Evolutionary conservation across 2,329 filamentous ascomycete genomes (phyloP).

Genomic region (Pyrenophora teres): DNA sequence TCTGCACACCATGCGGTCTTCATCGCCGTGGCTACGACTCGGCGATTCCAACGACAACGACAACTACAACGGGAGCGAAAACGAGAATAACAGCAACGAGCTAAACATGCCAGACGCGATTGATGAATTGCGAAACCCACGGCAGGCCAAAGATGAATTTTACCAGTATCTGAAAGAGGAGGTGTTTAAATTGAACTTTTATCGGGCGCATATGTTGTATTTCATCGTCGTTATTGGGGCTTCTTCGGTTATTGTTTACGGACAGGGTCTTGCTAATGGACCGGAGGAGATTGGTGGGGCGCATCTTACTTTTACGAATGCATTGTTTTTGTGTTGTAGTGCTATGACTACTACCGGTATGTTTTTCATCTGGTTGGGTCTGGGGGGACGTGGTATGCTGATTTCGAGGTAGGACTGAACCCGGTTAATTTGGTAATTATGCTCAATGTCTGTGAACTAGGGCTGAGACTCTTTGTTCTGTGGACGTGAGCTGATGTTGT

Average conservation of each 20-base stretch:
- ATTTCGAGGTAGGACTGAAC: slow-evolving; percentile 28
- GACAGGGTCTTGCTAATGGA: slow-evolving; percentile 32
- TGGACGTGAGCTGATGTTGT: no score
- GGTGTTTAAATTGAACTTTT: slow-evolving; percentile 26
- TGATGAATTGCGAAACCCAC: slow-evolving; percentile 23
- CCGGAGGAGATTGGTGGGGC: slow-evolving; percentile 20
- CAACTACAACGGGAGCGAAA: background rate
- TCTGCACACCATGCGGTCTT: no score
- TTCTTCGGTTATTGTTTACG: slow-evolving; percentile 36
- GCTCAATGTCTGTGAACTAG: no score
- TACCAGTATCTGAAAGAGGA: slow-evolving; percentile 24
- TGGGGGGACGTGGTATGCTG: background rate
- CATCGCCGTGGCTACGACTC: slow-evolving; percentile 9
- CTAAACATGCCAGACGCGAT: slow-evolving; percentile 22
- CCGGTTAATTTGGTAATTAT: slow-evolving; percentile 17
- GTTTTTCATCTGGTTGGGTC: background rate
- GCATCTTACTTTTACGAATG: slow-evolving; percentile 33
- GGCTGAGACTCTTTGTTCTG: no score
- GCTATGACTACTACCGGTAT: slow-evolving; percentile 41
- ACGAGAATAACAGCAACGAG: background rate
- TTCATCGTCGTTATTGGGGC: slow-evolving; percentile 35
- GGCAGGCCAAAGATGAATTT: slow-evolving; percentile 24
- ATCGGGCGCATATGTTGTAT: slow-evolving; percentile 39
- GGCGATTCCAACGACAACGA: slow-evolving; percentile 5
- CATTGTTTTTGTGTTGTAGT: slow-evolving; percentile 35